Conservation (phyloP, 164 flowering plant genomes). For the Santalum album region DNA sequence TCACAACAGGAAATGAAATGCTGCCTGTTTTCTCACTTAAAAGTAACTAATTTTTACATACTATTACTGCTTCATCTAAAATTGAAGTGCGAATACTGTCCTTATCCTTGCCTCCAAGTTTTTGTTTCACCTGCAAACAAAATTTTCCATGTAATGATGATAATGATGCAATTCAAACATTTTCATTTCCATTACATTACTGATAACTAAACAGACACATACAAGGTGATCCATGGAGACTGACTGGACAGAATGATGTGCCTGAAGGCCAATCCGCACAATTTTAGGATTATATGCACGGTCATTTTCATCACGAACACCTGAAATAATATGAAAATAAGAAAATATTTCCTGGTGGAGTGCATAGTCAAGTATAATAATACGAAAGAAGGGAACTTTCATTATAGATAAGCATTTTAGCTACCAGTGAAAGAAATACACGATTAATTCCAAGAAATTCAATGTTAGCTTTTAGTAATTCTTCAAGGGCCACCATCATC, state of each 20-base stretch:
- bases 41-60: conserved; percentile 26
- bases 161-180: not conserved
- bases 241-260: conserved; percentile 85
- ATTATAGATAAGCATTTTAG: no score
- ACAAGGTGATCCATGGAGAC: conserved; percentile 93
- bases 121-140: conserved; percentile 67
- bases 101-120: conserved; percentile 46
- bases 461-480: no score
- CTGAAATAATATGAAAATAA: conserved; percentile 17
- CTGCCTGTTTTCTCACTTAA: not conserved
- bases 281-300: conserved; percentile 84
- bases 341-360: no score
- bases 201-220: conserved; percentile 17
- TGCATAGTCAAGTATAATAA: no score
- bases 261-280: conserved; percentile 91
- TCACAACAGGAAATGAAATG: not conserved
- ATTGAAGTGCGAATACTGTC: conserved; percentile 73
- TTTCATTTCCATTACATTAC: not conserved
- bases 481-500: no score
- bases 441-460: no score
- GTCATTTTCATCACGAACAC: conserved; percentile 85
- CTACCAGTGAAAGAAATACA: no score
- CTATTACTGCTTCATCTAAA: conserved; percentile 90
- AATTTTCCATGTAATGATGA: not conserved
- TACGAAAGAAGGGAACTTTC: no score